Evolutionary conservation across 2,329 filamentous ascomycete genomes (phyloP).

Genomic region (Aureobasidium subglaciale): DNA sequence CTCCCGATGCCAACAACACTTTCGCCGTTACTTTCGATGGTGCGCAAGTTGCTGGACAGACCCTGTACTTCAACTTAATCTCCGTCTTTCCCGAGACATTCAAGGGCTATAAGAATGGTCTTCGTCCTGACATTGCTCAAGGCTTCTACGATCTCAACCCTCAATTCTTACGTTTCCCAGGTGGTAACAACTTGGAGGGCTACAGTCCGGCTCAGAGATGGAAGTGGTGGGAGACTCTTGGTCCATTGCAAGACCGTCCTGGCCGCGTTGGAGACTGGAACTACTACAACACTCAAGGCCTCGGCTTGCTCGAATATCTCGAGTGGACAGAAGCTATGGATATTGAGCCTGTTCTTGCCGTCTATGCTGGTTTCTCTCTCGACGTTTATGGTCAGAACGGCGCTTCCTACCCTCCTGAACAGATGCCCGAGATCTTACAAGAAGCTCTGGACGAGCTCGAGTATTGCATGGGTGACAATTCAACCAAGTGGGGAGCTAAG

Average conservation of each 20-base stretch:
- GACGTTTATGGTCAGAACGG: slow-evolving; percentile 33
- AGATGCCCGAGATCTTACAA: slow-evolving; percentile 41
- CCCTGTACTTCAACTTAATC: slow-evolving; percentile 46
- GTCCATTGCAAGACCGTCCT: slow-evolving; percentile 41
- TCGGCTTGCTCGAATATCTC: slow-evolving; percentile 56
- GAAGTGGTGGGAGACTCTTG: slow-evolving; percentile 49
- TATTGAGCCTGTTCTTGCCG: slow-evolving; percentile 48
- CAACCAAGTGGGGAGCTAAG: slow-evolving; percentile 49
- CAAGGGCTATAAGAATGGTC: slow-evolving; percentile 45
- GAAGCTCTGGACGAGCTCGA: slow-evolving; percentile 56
- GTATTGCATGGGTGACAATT: slow-evolving; percentile 48
- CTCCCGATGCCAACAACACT: slow-evolving; percentile 44
- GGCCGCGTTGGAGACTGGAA: slow-evolving; percentile 47
- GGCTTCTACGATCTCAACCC: slow-evolving; percentile 37
- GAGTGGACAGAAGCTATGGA: slow-evolving; percentile 50
- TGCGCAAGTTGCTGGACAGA: slow-evolving; percentile 32
- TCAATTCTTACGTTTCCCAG: slow-evolving; percentile 45
- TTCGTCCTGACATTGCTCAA: slow-evolving; percentile 44
- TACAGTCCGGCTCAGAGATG: slow-evolving; percentile 31
- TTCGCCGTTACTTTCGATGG: slow-evolving; percentile 46
- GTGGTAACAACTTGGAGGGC: slow-evolving; percentile 46
- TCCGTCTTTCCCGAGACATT: slow-evolving; percentile 49
- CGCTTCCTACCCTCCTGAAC: slow-evolving; percentile 26
- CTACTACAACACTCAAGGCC: slow-evolving; percentile 53
- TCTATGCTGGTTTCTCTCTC: slow-evolving; percentile 49